phyloP scores from a whole-genome alignment of 2,329 filamentous ascomycete species.

The Arthrobotrys sphaeroides region DNA sequence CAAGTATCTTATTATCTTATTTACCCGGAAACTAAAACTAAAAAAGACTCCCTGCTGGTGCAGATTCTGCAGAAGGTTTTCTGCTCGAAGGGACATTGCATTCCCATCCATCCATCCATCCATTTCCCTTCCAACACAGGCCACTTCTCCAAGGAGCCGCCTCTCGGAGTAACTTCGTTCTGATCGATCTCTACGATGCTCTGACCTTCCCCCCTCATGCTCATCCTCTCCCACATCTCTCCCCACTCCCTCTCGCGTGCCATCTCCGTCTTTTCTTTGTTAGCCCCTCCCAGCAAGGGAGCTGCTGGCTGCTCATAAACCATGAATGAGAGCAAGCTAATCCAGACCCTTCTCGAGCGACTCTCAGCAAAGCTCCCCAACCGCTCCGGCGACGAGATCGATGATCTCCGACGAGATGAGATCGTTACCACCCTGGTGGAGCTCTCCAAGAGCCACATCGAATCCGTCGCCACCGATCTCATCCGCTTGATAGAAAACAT shows the following conservation, averaged over 20 bases:
- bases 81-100: too few species aligned
- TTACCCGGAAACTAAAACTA: too few species aligned
- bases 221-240: background rate
- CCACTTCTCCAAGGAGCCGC: too few species aligned
- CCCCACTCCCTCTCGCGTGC: background rate
- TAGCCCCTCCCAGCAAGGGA: conserved; percentile 20
- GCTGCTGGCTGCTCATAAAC: conserved; percentile 6
- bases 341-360: conserved; percentile 58
- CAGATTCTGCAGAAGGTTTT: too few species aligned
- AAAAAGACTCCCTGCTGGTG: too few species aligned
- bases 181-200: background rate
- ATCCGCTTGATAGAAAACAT: conserved; percentile 57
- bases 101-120: background rate
- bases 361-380: conserved; percentile 58
- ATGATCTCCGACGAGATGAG: conserved; percentile 58
- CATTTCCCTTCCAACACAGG: too few species aligned
- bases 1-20: too few species aligned
- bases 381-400: conserved; percentile 57
- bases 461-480: conserved; percentile 56
- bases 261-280: background rate
- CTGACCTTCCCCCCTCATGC: background rate
- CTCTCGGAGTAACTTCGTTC: too few species aligned
- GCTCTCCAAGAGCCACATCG: conserved; percentile 57
- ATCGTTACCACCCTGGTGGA: conserved; percentile 57
- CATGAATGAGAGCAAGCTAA: conserved; percentile 58